phyloP scores from a whole-genome alignment of 2,329 filamentous ascomycete genomes.

The Mycosphaerella arachidis region DNA sequence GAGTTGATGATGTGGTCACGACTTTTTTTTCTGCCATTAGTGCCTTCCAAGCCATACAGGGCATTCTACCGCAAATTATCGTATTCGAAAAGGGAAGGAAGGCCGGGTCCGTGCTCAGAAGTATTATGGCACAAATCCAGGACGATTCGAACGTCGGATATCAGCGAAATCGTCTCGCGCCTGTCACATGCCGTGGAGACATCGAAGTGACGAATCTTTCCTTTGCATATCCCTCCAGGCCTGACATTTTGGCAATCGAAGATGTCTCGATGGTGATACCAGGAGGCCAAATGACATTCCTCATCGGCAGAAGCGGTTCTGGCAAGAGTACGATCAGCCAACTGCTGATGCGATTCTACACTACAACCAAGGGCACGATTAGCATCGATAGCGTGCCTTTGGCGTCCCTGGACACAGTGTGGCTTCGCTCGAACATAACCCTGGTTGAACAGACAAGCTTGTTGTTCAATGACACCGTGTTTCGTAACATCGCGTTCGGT shows the following conservation, averaged over 20 bases:
- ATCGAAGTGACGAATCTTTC: constrained; percentile 63
- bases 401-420: constrained; percentile 58
- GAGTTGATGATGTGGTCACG: constrained; percentile 67
- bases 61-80: constrained; percentile 70
- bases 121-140: constrained; percentile 38
- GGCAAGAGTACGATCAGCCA: constrained; percentile 88
- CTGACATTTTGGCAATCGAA: constrained; percentile 55
- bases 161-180: constrained; percentile 22
- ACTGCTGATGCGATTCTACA: constrained; percentile 73
- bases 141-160: constrained; percentile 14
- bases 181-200: constrained; percentile 54
- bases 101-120: constrained; percentile 61
- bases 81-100: constrained; percentile 73
- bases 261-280: constrained; percentile 65
- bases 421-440: constrained; percentile 73
- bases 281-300: constrained; percentile 67
- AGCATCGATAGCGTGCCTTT: constrained; percentile 63
- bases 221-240: constrained; percentile 67
- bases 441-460: constrained; percentile 77
- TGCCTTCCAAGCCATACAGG: constrained; percentile 69
- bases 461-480: constrained; percentile 76
- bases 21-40: constrained; percentile 80
- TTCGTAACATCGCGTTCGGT: constrained; percentile 73
- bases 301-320: constrained; percentile 82
- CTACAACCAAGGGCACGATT: constrained; percentile 61